Conservation (phyloP, 1,284 basidiomycete genomes). For the Austroboletus novae-zelandiae region DNA sequence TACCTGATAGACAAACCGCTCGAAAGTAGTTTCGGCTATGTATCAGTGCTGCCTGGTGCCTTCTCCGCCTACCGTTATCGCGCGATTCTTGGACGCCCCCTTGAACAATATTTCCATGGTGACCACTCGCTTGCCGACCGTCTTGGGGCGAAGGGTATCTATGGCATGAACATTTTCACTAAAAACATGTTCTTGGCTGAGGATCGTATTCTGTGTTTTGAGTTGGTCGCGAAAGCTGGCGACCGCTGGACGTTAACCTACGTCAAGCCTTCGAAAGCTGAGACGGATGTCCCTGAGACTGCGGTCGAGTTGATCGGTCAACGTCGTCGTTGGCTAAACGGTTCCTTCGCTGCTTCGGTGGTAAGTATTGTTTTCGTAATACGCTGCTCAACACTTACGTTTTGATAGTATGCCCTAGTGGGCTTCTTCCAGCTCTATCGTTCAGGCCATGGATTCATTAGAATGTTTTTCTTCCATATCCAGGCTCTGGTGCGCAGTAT, state of each 20-base stretch:
- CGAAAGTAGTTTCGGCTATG: slow-evolving; percentile 94
- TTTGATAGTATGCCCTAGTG: slow-evolving; percentile 78
- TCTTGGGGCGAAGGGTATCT: slow-evolving; percentile 90
- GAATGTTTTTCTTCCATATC: slow-evolving; percentile 94
- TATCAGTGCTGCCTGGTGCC: slow-evolving; percentile 93
- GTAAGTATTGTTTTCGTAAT: slow-evolving; percentile 42
- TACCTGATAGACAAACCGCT: slow-evolving; percentile 74
- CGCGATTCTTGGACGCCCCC: slow-evolving; percentile 88
- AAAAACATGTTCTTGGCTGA: slow-evolving; percentile 96
- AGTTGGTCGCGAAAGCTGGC: slow-evolving; percentile 87
- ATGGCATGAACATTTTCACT: slow-evolving; percentile 98
- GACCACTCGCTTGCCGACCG: slow-evolving; percentile 94
- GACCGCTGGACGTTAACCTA: slow-evolving; percentile 91
- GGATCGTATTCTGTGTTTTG: slow-evolving; percentile 96
- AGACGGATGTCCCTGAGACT: slow-evolving; percentile 91
- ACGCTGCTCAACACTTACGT: not conserved
- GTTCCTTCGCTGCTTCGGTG: slow-evolving; percentile 94
- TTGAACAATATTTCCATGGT: slow-evolving; percentile 98
- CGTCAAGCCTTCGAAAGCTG: slow-evolving; percentile 94
- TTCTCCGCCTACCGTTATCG: slow-evolving; percentile 94
- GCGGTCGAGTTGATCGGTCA: slow-evolving; percentile 94
- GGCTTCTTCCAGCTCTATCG: slow-evolving; percentile 92
- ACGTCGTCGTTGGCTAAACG: slow-evolving; percentile 94
- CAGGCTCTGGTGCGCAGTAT: slow-evolving; percentile 72
- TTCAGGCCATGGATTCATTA: slow-evolving; percentile 79